Percentiles rank a stretch among this genome's conserved stretches.
Conservation (phyloP, 2,329 filamentous ascomycete genomes). For the Tolypocladium capitatum region DNA sequence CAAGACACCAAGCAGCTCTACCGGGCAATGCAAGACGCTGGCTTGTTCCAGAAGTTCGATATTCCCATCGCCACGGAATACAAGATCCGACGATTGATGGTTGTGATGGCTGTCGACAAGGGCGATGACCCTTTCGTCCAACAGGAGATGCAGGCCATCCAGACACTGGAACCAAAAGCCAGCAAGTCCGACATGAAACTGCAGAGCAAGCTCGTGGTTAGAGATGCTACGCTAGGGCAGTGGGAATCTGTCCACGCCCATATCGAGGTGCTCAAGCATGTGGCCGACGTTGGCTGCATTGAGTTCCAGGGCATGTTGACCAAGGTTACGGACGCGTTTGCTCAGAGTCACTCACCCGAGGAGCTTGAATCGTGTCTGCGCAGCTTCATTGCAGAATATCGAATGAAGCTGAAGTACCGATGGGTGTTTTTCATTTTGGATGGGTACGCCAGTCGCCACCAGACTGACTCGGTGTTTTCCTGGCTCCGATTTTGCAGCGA, state of each 20-base stretch:
- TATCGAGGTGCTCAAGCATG: constrained; percentile 9
- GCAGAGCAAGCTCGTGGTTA: constrained; percentile 13
- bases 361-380: constrained; percentile 17
- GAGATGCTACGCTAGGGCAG: constrained; percentile 13
- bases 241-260: constrained; percentile 13
- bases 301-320: constrained; percentile 14
- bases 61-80: constrained; percentile 11
- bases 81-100: constrained; percentile 15
- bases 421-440: constrained; percentile 19
- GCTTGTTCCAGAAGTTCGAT: constrained; percentile 11
- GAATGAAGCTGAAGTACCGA: constrained; percentile 13
- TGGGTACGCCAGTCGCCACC: constrained; percentile 14
- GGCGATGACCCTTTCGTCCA: constrained; percentile 13
- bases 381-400: constrained; percentile 11
- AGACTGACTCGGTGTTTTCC: constrained; percentile 12
- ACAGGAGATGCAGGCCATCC: constrained; percentile 13
- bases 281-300: constrained; percentile 5
- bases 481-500: constrained; percentile 21
- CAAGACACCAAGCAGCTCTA: constrained; percentile 13
- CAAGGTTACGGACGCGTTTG: constrained; percentile 21
- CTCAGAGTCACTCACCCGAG: constrained; percentile 10
- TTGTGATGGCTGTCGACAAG: constrained; percentile 13
- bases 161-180: constrained; percentile 7
- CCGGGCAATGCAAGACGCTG: constrained; percentile 13
- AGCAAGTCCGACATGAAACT: constrained; percentile 13